phyloP scores from a whole-genome alignment of 139 green algal genomes.

The Ostreobium quekettii region DNA sequence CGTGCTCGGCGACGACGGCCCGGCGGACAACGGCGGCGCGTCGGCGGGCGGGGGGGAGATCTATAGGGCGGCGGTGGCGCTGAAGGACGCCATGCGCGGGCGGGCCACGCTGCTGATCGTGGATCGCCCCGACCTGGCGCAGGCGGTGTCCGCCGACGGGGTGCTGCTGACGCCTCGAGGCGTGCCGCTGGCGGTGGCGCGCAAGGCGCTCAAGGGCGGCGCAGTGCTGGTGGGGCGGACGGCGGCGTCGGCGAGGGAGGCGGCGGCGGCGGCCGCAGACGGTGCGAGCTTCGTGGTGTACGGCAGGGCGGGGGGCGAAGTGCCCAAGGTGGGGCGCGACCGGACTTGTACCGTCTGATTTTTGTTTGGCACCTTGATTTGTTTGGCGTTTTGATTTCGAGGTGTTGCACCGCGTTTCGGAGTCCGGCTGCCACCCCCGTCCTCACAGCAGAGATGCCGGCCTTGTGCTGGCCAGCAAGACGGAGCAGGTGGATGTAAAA shows the following conservation, averaged over 20 bases:
- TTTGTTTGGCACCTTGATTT: too few species aligned
- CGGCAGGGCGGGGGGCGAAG: neutral
- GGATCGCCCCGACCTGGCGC: slow-evolving; percentile 81
- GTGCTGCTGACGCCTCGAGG: slow-evolving; percentile 71
- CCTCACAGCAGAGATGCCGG: too few species aligned
- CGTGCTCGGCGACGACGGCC: slow-evolving; percentile 35
- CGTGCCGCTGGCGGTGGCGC: slow-evolving; percentile 78
- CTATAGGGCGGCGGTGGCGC: slow-evolving; percentile 64
- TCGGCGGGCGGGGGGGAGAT: slow-evolving; percentile 37
- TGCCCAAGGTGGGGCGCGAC: too few species aligned
- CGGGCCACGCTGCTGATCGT: slow-evolving; percentile 68
- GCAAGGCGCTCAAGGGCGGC: slow-evolving; percentile 51
- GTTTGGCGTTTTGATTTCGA: too few species aligned
- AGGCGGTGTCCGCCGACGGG: slow-evolving; percentile 69
- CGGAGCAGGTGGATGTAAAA: too few species aligned
- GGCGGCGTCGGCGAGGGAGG: slow-evolving; percentile 35
- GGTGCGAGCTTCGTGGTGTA: slow-evolving; percentile 73
- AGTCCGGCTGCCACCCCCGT: neutral
- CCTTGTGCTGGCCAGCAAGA: too few species aligned
- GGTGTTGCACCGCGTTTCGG: neutral
- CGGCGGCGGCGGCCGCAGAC: slow-evolving; percentile 56
- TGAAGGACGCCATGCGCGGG: slow-evolving; percentile 64
- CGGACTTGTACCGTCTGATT: too few species aligned
- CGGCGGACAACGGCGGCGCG: neutral
- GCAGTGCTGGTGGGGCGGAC: slow-evolving; percentile 53